These are phyloP conservation scores for Gossypium australe DNA, from an alignment of 345 rosid genomes.

Conservation along the genomic window DNA sequence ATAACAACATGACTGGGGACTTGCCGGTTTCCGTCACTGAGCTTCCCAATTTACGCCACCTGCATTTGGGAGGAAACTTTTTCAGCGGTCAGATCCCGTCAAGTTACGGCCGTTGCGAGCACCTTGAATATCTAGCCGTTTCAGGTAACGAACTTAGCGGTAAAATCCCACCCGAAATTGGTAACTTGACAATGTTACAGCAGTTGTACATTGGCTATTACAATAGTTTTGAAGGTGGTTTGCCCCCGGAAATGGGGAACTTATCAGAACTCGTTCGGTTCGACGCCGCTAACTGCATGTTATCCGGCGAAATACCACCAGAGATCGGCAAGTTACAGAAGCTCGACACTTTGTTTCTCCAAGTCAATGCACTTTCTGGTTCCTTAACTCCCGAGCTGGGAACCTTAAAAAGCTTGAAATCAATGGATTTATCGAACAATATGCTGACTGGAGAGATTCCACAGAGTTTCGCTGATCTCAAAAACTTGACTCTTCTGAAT, in stretches of 20 bases:
- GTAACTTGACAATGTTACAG: constrained; percentile 53
- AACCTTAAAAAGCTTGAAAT: constrained; percentile 56
- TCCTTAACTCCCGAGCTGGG: constrained; percentile 56
- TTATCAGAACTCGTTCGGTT: constrained; percentile 53
- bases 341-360: constrained; percentile 77
- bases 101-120: constrained; percentile 65
- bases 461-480: constrained; percentile 38
- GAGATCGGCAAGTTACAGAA: constrained; percentile 63
- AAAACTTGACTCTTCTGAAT: constrained; percentile 67
- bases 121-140: constrained; percentile 62
- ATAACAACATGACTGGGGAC: constrained; percentile 80
- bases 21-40: constrained; percentile 62
- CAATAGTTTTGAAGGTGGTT: constrained; percentile 53
- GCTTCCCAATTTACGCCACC: constrained; percentile 58
- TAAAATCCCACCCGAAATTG: constrained; percentile 66
- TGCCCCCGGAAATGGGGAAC: constrained; percentile 82
- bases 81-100: constrained; percentile 69
- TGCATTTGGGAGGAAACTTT: constrained; percentile 87
- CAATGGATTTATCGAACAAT: constrained; percentile 88
- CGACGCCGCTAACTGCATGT: constrained; percentile 66
- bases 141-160: constrained; percentile 81
- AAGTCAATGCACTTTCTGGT: constrained; percentile 70
- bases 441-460: constrained; percentile 78
- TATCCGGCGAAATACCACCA: constrained; percentile 59
- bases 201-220: constrained; percentile 82